Percentiles rank a stretch among this genome's conserved stretches.
Evolutionary conservation across 225 moss, liverwort and hornwort genomes (phyloP).

Genomic region (Sphagnum tenellum): DNA sequence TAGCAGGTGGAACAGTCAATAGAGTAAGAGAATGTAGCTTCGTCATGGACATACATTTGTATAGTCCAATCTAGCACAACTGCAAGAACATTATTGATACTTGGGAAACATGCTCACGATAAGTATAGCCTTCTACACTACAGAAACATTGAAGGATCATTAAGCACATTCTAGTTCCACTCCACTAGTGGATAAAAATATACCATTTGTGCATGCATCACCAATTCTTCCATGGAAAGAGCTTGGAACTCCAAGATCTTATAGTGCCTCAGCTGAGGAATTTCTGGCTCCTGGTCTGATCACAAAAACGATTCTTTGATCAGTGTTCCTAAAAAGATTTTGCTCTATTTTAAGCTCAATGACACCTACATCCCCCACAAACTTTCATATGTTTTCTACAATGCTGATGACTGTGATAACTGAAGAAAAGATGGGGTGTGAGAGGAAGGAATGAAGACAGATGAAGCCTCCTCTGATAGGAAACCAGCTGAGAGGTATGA

Average conservation of each 20-base stretch:
- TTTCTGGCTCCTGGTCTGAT: slow-evolving; percentile 55
- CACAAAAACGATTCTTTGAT: slow-evolving; percentile 1
- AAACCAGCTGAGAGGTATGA: background rate
- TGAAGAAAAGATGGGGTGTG: background rate
- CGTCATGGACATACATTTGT: background rate
- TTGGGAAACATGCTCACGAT: background rate
- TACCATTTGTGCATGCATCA: slow-evolving; percentile 72
- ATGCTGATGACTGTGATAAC: background rate
- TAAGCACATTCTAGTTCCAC: background rate
- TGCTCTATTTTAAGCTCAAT: background rate
- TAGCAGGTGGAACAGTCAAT: background rate
- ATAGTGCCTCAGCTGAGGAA: slow-evolving; percentile 47
- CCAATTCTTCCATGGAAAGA: slow-evolving; percentile 51
- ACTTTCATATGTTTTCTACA: background rate
- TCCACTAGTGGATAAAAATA: background rate
- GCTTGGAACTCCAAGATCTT: slow-evolving; percentile 40
- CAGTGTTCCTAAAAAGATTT: too few species aligned
- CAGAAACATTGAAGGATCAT: too few species aligned
- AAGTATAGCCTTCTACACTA: too few species aligned
- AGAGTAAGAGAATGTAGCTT: background rate
- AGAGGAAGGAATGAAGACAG: background rate
- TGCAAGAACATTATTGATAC: background rate
- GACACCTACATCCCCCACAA: background rate
- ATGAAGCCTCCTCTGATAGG: background rate
- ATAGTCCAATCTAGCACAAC: background rate